These are phyloP conservation scores for Dactylellina haptotyla DNA, from an alignment of 2,329 filamentous ascomycete species.

Conservation along the genomic window DNA sequence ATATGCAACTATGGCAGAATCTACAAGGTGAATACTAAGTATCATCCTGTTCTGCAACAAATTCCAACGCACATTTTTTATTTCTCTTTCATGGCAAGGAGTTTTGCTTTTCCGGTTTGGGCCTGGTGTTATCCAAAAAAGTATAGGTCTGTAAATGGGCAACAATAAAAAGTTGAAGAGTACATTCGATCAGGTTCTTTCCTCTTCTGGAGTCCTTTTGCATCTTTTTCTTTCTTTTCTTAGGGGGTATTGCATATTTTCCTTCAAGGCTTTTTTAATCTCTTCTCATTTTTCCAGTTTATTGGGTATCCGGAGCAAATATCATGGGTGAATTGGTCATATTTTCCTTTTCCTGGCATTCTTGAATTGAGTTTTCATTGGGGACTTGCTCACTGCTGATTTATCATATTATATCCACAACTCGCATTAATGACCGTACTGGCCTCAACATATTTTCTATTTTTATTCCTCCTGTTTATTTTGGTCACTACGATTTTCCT, in stretches of 20 bases:
- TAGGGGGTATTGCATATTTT: conserved; percentile 29
- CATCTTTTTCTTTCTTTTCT: conserved; percentile 13
- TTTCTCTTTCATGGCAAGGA: background rate
- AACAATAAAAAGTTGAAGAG: conserved; percentile 32
- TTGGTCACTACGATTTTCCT: conserved; percentile 23
- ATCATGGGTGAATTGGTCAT: conserved; percentile 9
- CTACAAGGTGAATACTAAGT: conserved; percentile 47
- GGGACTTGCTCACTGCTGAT: conserved; percentile 1
- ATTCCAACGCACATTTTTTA: conserved; percentile 31
- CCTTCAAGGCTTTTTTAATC: conserved; percentile 30
- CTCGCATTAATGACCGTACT: conserved; percentile 38
- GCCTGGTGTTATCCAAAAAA: conserved; percentile 40
- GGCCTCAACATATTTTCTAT: conserved; percentile 3
- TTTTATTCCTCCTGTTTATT: background rate
- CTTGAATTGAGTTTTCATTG: conserved; percentile 20
- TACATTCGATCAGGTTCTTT: conserved; percentile 32
- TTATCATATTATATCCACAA: conserved; percentile 7
- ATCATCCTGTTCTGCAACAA: conserved; percentile 17
- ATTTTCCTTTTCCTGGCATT: conserved; percentile 16
- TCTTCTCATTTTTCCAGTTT: conserved; percentile 19
- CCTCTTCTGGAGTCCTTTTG: conserved; percentile 39
- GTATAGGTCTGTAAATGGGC: background rate
- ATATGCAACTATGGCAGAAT: conserved; percentile 48
- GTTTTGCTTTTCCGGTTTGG: conserved; percentile 27
- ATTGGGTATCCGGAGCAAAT: conserved; percentile 33